Percentiles rank a stretch among this genome's conserved stretches.
phyloP scores from a whole-genome alignment of 257 asterid genomes.

The Oldenlandia corymbosa region DNA sequence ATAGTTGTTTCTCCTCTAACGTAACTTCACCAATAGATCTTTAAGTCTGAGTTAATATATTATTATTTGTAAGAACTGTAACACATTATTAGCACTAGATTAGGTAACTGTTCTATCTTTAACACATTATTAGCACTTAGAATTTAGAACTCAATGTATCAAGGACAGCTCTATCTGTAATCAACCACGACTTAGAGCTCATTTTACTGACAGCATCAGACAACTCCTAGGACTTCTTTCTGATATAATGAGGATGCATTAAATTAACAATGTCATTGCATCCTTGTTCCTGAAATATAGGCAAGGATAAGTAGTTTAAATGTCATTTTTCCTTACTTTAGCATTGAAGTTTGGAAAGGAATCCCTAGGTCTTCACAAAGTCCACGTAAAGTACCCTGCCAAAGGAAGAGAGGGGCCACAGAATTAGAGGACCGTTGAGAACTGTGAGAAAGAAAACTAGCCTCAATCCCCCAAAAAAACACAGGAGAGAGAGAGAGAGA shows the following conservation, averaged over 20 bases:
- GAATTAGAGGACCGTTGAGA: conserved; percentile 10
- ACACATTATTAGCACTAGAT: background rate
- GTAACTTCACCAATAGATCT: background rate
- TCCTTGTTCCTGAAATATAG: background rate
- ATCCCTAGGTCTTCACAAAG: conserved; percentile 76
- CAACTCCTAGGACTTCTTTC: background rate
- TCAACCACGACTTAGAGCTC: background rate
- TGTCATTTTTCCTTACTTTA: conserved; percentile 52
- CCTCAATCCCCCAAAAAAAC: background rate
- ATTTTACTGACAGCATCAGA: conserved; percentile 1
- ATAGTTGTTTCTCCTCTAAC: background rate
- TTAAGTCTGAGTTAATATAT: background rate
- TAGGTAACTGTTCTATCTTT: background rate
- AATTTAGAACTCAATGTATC: background rate
- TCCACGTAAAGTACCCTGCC: conserved; percentile 60
- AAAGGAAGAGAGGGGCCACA: conserved; percentile 14
- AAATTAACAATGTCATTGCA: too few species aligned
- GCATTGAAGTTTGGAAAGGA: conserved; percentile 82
- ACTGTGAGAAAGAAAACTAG: background rate
- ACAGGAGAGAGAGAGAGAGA: too few species aligned
- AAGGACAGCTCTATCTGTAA: background rate
- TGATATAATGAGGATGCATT: too few species aligned
- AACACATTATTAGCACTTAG: background rate
- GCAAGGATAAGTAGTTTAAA: background rate
- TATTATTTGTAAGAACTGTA: background rate